Evolutionary conservation across 768 basidiomycete genomes (phyloP), one percentile per base, ranked within the genome.

Genomic region (Boletus fagicola): DNA sequence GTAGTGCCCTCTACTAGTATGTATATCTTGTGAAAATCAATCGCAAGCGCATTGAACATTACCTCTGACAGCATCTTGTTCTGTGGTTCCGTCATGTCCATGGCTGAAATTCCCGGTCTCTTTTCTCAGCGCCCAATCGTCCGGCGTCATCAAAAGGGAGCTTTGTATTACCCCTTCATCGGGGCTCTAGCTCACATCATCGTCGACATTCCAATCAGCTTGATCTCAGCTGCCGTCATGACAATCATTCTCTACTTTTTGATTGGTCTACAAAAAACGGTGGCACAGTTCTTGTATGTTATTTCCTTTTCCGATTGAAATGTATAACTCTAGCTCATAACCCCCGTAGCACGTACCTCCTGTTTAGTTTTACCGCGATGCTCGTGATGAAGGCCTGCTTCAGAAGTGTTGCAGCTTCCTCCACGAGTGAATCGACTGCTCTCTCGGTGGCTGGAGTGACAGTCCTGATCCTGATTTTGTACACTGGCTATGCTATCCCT

Each of bases 1-100:
- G 88, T 40, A 86, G 90, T 72, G 77, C 87, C 22, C 75, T 93
- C 20, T 92, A 88, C 80, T 90, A 90, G 81, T 86, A 67, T 35
- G 82, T 72, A 35, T 38, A 18, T 36, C 18, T n/a, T 10, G 3
- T 20, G 8, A 30, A 28, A 12, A n/a, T 22, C n/a, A 0, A 4
- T 26, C 43, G n/a, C 20, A 52, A 20, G 15, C 3, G 13, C 1
- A 43, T 10, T 64, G 26, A 63, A 13, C 39, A 8, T 31, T 51
- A 1, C 12, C 0, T 77, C 46, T 73, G 74, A 56, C 77, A 79
- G 59, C 74, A 74, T 20, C 69, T 70, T 49, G 59, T 75, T 88
- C 9, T 86, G 84, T 63, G 72, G 78, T 9, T 81, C 81, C 0
- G 56, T 83, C 18, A 69, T 80, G 2, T 75, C 79, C 12, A 77